Evolutionary conservation across 1,284 basidiomycete species (phyloP).

Genomic region (Pseudozyma sp.): DNA sequence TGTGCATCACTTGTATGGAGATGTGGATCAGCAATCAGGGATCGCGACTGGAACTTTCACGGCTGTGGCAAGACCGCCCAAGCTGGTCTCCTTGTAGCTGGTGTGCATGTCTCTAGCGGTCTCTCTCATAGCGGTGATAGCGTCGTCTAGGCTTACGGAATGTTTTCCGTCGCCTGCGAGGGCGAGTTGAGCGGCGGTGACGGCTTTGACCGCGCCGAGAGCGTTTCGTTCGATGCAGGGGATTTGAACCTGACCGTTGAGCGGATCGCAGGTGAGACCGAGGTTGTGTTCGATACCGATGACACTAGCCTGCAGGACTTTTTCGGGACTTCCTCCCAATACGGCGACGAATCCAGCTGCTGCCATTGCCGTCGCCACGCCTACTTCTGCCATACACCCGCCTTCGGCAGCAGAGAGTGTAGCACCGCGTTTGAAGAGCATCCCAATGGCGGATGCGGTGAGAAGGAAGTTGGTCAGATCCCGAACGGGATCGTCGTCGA

Average conservation of each 20-base stretch:
- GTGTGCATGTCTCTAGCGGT: slow-evolving; percentile 77
- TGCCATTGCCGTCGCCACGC: slow-evolving; percentile 88
- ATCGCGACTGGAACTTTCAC: slow-evolving; percentile 64
- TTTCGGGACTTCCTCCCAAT: slow-evolving; percentile 67
- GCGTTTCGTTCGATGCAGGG: slow-evolving; percentile 87
- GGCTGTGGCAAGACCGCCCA: slow-evolving; percentile 60
- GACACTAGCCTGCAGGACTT: slow-evolving; percentile 83
- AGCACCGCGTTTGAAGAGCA: slow-evolving; percentile 96
- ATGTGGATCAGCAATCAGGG: slow-evolving; percentile 54
- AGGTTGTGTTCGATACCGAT: slow-evolving; percentile 79
- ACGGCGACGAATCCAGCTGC: slow-evolving; percentile 92
- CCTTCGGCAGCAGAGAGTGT: slow-evolving; percentile 92
- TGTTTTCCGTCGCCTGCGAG: slow-evolving; percentile 85
- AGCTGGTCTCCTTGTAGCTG: slow-evolving; percentile 66
- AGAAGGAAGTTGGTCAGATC: slow-evolving; percentile 86
- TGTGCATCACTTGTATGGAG: neutral
- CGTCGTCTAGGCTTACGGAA: slow-evolving; percentile 89
- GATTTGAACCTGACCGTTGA: slow-evolving; percentile 84
- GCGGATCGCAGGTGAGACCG: slow-evolving; percentile 61
- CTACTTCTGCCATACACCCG: slow-evolving; percentile 70
- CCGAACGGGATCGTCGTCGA: slow-evolving; percentile 82
- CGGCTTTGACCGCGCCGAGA: slow-evolving; percentile 75
- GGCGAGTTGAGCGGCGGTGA: slow-evolving; percentile 83
- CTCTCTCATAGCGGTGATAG: slow-evolving; percentile 92
- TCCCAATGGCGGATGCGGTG: slow-evolving; percentile 86